phyloP scores from a whole-genome alignment of 345 rosid genomes.

The Lepidium aucheri region DNA sequence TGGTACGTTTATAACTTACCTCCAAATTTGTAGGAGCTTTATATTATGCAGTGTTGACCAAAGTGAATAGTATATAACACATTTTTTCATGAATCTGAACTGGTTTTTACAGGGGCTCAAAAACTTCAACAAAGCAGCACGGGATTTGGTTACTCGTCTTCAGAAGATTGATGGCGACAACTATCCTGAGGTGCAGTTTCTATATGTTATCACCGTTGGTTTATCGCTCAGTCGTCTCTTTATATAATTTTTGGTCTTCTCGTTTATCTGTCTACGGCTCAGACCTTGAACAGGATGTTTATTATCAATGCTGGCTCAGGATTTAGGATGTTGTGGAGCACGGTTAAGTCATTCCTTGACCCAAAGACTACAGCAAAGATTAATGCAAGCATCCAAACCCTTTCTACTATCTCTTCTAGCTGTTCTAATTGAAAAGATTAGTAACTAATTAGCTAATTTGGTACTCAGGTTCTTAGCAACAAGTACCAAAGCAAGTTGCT shows the following conservation, averaged over 20 bases:
- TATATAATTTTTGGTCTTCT: neutral
- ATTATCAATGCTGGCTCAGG: constrained; percentile 94
- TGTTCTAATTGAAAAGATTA: neutral
- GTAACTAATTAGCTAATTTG: neutral
- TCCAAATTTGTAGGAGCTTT: neutral
- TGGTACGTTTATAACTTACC: constrained; percentile 42
- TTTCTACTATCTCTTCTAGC: neutral
- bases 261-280: constrained; percentile 1
- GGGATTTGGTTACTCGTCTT: constrained; percentile 69
- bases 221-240: neutral
- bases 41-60: neutral
- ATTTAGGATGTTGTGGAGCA: constrained; percentile 90
- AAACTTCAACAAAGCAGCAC: constrained; percentile 68
- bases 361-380: constrained; percentile 89
- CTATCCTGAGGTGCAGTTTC: constrained; percentile 65
- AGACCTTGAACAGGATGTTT: constrained; percentile 86
- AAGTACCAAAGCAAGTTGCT: constrained; percentile 87
- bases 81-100: neutral
- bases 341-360: constrained; percentile 81
- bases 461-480: constrained; percentile 67
- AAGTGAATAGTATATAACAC: neutral
- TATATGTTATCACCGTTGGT: neutral
- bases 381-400: constrained; percentile 41
- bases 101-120: constrained; percentile 55
- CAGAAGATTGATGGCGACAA: constrained; percentile 87